Base-by-base conservation (phyloP, 106 monocot species). In the Triglochin maritima region DNA sequence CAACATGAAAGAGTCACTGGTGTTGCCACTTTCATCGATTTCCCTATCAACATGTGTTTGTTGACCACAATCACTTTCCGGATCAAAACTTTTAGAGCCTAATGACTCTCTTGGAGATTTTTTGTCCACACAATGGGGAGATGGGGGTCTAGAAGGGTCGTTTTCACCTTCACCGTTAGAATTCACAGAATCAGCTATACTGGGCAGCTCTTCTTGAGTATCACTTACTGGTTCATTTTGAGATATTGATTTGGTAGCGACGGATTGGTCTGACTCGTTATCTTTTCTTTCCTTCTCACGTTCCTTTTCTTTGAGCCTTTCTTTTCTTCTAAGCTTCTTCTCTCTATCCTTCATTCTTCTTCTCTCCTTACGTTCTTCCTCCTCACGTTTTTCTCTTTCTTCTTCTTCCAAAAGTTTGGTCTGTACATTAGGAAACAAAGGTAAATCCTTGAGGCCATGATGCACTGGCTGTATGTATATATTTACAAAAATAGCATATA, bases 371-470 rank as follows among this genome's bases (percentile, higher is more conserved):
- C 96, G 85, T 50, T 96, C 96, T 73, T 90, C 90, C 71, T 91
- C 90, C 78, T 90, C 88, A 51, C 83, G 85, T 53, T 91, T 96
- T 70, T 96, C 96, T 69, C 76, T 91, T 64, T 96, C 96, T 72
- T 96, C 96, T 78, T 96, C 96, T 82, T 96, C 96, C 8, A 96
- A 81, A 79, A 96, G 87, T 65, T 83, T 90, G 51, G 78, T 86
- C 96, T 96, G 83, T 71, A 71, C 41, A 60, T 45, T 13, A 56
- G 17, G 11, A 49, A 10, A 67, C 60, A 52, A 57, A 66, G 7
- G 46, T 46, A 57, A 50, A 71, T 42, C 49, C 48, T 16, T 63
- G 14, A 51, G n/a, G 2, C 65, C 9, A 10, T 50, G 29, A 29
- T 29, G 29, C 29, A 29, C 29, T 29, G 29, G 0, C 29, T 29